phyloP scores from a whole-genome alignment of 768 basidiomycete genomes.

The Lactifluus hygrophoroides region DNA sequence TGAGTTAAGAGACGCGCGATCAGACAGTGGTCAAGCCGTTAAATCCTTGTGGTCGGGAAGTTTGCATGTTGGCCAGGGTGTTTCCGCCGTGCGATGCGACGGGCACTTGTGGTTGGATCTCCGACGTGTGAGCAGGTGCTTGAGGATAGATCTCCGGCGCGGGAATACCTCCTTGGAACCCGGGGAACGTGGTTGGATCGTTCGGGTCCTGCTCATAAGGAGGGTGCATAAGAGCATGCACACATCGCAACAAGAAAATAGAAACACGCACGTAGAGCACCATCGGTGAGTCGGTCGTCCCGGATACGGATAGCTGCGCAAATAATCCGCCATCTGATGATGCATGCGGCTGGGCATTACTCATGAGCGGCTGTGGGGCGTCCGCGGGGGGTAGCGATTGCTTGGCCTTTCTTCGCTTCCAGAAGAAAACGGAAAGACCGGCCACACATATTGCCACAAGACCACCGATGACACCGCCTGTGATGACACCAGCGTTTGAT shows the following conservation, averaged over 20 bases:
- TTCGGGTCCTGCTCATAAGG: not conserved
- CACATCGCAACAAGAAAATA: no score
- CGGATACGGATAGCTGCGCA: not conserved
- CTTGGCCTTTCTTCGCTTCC: not conserved
- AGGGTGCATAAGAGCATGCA: no score
- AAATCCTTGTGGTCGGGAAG: not conserved
- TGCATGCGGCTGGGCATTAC: not conserved
- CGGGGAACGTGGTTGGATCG: slow-evolving; percentile 4
- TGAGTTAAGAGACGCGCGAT: not conserved
- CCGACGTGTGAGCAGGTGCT: no score
- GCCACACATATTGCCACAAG: not conserved
- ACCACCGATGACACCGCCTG: slow-evolving; percentile 1
- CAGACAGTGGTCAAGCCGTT: not conserved
- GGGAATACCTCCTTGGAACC: not conserved
- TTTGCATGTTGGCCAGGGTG: not conserved
- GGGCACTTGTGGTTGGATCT: no score
- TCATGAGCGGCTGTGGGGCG: not conserved
- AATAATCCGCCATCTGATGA: not conserved
- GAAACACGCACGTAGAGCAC: slow-evolving; percentile 6
- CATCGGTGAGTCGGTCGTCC: not conserved
- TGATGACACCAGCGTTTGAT: not conserved
- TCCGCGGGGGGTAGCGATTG: not conserved
- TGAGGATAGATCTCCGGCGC: not conserved
- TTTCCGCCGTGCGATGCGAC: not conserved
- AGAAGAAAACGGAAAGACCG: not conserved